Conservation (phyloP, 164 flowering plant species). For the Umbilicus rupestris region DNA sequence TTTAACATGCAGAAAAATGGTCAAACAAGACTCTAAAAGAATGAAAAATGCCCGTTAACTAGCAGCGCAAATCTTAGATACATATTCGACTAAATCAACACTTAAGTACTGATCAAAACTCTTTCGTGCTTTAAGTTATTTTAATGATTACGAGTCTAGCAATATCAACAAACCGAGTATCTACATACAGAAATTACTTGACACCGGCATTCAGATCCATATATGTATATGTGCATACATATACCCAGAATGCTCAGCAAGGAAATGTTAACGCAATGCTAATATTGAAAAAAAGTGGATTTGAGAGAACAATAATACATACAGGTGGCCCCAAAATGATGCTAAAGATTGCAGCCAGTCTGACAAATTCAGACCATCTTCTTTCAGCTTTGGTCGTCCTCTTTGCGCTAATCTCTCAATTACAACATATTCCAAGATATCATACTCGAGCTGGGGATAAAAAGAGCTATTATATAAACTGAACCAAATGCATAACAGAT, state of each 20-base stretch:
- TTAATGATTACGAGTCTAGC: no score
- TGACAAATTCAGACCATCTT: constrained; percentile 93
- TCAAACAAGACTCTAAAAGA: background rate
- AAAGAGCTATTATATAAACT: background rate
- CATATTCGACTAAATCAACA: no score
- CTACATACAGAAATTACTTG: background rate
- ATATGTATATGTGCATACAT: background rate
- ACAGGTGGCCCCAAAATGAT: constrained; percentile 99
- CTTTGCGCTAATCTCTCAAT: constrained; percentile 93
- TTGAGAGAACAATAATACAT: constrained; percentile 28
- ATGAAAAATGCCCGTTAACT: background rate
- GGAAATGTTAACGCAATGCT: background rate
- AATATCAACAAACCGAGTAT: no score
- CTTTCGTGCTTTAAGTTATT: no score
- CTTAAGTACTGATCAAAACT: no score
- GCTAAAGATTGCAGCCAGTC: constrained; percentile 99
- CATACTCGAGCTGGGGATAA: constrained; percentile 81
- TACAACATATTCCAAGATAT: constrained; percentile 93
- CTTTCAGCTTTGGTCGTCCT: constrained; percentile 93
- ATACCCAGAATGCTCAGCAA: background rate
- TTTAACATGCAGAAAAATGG: background rate
- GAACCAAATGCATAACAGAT: background rate
- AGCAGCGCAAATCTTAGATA: background rate
- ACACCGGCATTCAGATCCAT: background rate
- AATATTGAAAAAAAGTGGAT: background rate